Evolutionary conservation across 306 rosid species (phyloP), one percentile per base, ranked within the genome.

Genomic region (Prunus mira): DNA sequence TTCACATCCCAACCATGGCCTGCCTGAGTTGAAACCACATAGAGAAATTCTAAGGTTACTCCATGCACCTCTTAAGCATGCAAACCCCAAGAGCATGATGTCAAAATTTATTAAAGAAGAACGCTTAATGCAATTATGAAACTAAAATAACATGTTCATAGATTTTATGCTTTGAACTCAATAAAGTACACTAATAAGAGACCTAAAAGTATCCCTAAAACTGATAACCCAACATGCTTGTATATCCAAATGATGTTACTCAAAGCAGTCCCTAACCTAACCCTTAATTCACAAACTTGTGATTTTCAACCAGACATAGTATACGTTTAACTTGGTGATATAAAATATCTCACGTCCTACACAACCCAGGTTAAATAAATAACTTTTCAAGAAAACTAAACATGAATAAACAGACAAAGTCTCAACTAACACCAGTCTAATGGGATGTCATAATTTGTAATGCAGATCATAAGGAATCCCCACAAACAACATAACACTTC

Each of bases 1-100:
- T 95, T 95, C 88, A 95, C 99, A 86, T 95, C 99, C 99, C 99
- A 95, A 84, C 99, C 98, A 85, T 93, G 98, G 98, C 98, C 98
- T 93, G 98, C 93, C 98, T 93, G 96, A 88, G 93, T 93, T 86
- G 91, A 93, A 93, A 93, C 43, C 82, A 69, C 85, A 76, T 30
- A 81, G 6, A 77, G 69, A 69, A 75, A 77, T 30, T 83, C 83
- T 70, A 78, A 72, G 82, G 87, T 84, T 87, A 86, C 84, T 76
- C 80, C 81, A 58, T 76, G 75, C 78, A 76, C 49, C 72, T 71
- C 45, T 28, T 68, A 67, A 73, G 65, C 50, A 66, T 3, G 18
- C 54, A 78, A 71, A 65, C 20, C 30, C 80, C 3, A 27, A 34
- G 24, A 22, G 38, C 15, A 38, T 9, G 27, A 49, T 60, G 28